Evolutionary conservation across 768 basidiomycete genomes (phyloP), one percentile per base, ranked within the genome.

Genomic region (Mycena albidolilacea): DNA sequence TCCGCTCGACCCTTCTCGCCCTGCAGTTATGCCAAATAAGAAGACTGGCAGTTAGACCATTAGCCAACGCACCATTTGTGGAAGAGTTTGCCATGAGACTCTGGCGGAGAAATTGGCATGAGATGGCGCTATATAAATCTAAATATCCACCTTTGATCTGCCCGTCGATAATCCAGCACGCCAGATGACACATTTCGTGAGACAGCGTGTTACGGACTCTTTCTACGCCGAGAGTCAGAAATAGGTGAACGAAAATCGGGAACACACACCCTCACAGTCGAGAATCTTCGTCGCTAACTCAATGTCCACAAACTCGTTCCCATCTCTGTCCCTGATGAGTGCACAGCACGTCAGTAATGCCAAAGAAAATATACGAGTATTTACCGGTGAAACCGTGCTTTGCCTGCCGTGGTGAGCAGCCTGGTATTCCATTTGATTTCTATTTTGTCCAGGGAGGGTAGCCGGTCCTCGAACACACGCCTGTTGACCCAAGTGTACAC

Each of bases 141-240:
- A 30, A 30, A 30, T 23, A 21, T 11, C 7, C 14, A 23, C 52
- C 68, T 23, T 90, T 90, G 5, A 91, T 88, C 11, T 90, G 86
- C 19, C 87, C 83, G 78, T 93, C 90, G 67, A 97, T 94, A 30
- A 94, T 84, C 95, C 95, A 97, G 68, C 90, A 90, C 3, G 96
- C 96, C 43, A 97, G 81, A 83, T 97, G 96, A 77, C 95, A 97
- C 95, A 97, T 96, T 80, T 97, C 96, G 76, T 97, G 96, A 39
- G 94, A 91, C 14, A 97, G 82, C 0, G 95, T 97, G 77, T 93
- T 92, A 44, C 92, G 86, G 61, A 97, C 92, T 48, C 95, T 90
- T 66, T 94, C 95, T 96, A 23, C 21, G 15, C 38, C 50, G 41
- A 68, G n/a, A 3, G 17, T 50, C 62, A 41, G 35, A 21, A 35